Base-by-base conservation (phyloP, 352 stramenopile genomes). In the Pilasporangium apinafurcum region DNA sequence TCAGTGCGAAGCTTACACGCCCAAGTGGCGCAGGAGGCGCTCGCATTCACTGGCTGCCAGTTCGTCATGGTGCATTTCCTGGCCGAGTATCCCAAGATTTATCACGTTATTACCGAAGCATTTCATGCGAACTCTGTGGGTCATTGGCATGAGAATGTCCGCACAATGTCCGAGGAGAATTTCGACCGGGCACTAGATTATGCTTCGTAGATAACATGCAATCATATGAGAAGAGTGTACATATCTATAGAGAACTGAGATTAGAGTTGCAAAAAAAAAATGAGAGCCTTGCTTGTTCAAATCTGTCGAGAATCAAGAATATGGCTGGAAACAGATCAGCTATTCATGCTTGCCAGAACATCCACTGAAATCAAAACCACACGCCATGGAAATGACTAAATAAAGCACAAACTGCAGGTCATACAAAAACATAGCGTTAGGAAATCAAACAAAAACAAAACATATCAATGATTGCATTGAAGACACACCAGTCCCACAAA, bases 301-400 rank as follows among this genome's bases (percentile, higher is more conserved):
- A n/a, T n/a, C n/a, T n/a, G n/a, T n/a, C n/a, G n/a, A n/a, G n/a
- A n/a, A n/a, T n/a, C n/a, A n/a, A n/a, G n/a, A n/a, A n/a, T n/a
- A n/a, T n/a, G n/a, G n/a, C n/a, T n/a, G n/a, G n/a, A n/a, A n/a
- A n/a, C n/a, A n/a, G n/a, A n/a, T 53, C 3, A 4, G 37, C 46
- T 55, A 75, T 16, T 72, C 56, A 35, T 65, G 59, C 26, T 73
- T 76, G 51, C 74, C 69, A n/a, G 70, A 75, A 56, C 81, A 91
- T 53, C 67, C 68, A 44, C 76, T 89, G 16, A 95, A 78, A 46
- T 86, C 73, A 25, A 92, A 91, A 29, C 85, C 83, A 42, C 85
- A 95, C 24, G 81, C 79, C 81, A 92, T 91, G 13, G 80, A 87
- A 27, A 92, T 68, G 44, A 92, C 68, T 48, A 93, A 68, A 65